Evolutionary conservation across 2,329 filamentous ascomycete genomes (phyloP).

Genomic region (Colletotrichum chrysophilum): DNA sequence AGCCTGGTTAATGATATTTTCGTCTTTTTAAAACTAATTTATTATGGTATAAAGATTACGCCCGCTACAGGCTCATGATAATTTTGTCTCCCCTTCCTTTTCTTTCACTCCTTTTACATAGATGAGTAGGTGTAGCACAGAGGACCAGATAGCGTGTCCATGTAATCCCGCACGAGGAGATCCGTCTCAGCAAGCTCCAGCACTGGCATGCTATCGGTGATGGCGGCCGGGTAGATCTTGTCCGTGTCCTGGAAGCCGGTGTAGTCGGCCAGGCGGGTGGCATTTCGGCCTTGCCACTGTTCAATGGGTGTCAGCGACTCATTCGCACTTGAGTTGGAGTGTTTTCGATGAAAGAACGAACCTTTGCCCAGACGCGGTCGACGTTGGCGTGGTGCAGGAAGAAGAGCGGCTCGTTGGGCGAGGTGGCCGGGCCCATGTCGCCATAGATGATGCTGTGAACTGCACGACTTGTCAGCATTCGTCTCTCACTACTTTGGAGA

Average conservation of each 20-base stretch:
- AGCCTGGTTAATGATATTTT: accelerated
- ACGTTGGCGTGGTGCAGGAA: conserved; percentile 33
- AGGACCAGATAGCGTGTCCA: conserved; percentile 21
- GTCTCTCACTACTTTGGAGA: no score
- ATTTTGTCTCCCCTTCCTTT: no score
- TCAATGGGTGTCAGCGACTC: neutral
- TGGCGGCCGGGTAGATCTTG: neutral
- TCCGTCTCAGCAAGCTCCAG: conserved; percentile 15
- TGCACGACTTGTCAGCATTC: neutral
- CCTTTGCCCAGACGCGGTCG: conserved; percentile 29
- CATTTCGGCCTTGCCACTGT: conserved; percentile 25
- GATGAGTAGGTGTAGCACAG: conserved; percentile 24
- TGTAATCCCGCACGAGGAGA: conserved; percentile 23
- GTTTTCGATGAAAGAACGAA: neutral
- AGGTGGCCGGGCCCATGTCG: conserved; percentile 30
- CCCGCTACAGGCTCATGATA: no score
- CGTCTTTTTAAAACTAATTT: no score
- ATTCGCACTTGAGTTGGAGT: accelerated
- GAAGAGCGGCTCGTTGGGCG: conserved; percentile 32
- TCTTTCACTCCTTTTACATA: no score
- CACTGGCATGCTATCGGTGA: conserved; percentile 19
- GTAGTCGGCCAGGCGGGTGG: conserved; percentile 21
- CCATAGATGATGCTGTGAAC: conserved; percentile 26
- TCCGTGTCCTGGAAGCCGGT: conserved; percentile 14
- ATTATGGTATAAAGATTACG: no score